Evolutionary conservation across 1,139 yeast genomes (phyloP).

Genomic region (Protomyces pachydermus): DNA sequence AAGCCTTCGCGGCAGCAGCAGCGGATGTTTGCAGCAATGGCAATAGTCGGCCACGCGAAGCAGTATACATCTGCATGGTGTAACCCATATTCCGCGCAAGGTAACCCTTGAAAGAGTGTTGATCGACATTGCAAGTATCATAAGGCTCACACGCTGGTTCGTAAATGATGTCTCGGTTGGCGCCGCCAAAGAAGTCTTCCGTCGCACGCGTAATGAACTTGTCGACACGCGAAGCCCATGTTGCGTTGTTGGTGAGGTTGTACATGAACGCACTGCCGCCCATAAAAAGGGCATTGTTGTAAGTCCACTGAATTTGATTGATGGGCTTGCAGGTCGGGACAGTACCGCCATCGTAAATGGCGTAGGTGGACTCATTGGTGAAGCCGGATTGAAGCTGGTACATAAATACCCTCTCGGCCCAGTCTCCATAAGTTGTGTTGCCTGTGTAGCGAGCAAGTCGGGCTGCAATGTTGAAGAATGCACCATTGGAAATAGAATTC

Average conservation of each 20-base stretch:
- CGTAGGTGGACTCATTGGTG: slow-evolving; percentile 39
- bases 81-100: slow-evolving; percentile 62
- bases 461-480: slow-evolving; percentile 71
- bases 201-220: slow-evolving; percentile 53
- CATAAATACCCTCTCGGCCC: slow-evolving; percentile 63
- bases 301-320: slow-evolving; percentile 62
- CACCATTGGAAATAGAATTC: slow-evolving; percentile 73
- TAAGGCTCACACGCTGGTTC: slow-evolving; percentile 66
- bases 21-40: slow-evolving; percentile 52
- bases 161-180: slow-evolving; percentile 47
- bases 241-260: slow-evolving; percentile 53
- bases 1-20: slow-evolving; percentile 62
- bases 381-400: slow-evolving; percentile 60
- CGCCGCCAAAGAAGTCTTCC: slow-evolving; percentile 46
- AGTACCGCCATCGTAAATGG: slow-evolving; percentile 70
- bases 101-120: slow-evolving; percentile 70
- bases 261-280: slow-evolving; percentile 70
- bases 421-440: slow-evolving; percentile 56
- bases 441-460: slow-evolving; percentile 68
- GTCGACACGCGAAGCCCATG: slow-evolving; percentile 55
- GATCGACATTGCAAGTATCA: slow-evolving; percentile 63
- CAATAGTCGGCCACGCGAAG: slow-evolving; percentile 46
- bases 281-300: slow-evolving; percentile 69
- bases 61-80: slow-evolving; percentile 56
- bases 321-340: slow-evolving; percentile 55